phyloP scores from a whole-genome alignment of 2,329 filamentous ascomycete species.

The Penicillium paneum region DNA sequence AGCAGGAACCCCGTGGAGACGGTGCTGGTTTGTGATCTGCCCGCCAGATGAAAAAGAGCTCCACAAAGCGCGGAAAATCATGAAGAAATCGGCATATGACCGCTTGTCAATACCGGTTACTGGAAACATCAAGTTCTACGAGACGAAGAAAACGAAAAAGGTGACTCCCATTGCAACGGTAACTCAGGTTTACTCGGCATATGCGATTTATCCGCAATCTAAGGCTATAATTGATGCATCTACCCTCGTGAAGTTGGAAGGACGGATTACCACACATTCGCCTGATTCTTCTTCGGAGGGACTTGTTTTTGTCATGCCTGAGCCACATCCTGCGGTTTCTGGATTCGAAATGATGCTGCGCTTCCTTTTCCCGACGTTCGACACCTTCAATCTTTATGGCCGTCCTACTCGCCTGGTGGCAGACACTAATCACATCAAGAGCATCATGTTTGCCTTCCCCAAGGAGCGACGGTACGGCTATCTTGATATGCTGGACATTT shows the following conservation, averaged over 20 bases:
- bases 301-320: slow-evolving; percentile 97
- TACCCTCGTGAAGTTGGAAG: slow-evolving; percentile 90
- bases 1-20: slow-evolving; percentile 90
- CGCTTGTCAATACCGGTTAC: slow-evolving; percentile 68
- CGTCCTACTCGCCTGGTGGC: slow-evolving; percentile 82
- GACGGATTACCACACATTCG: slow-evolving; percentile 81
- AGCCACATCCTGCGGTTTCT: slow-evolving; percentile 82
- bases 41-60: slow-evolving; percentile 93
- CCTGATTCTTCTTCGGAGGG: slow-evolving; percentile 79
- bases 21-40: slow-evolving; percentile 93
- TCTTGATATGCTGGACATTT: slow-evolving; percentile 82
- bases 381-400: slow-evolving; percentile 88
- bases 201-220: slow-evolving; percentile 92
- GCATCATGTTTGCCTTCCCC: slow-evolving; percentile 98
- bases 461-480: slow-evolving; percentile 85
- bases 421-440: slow-evolving; percentile 79
- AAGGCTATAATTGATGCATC: slow-evolving; percentile 93
- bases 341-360: slow-evolving; percentile 95
- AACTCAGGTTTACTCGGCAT: slow-evolving; percentile 84
- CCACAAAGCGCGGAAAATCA: slow-evolving; percentile 74
- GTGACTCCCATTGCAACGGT: slow-evolving; percentile 85
- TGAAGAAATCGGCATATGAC: slow-evolving; percentile 78
- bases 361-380: slow-evolving; percentile 90
- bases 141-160: slow-evolving; percentile 91
- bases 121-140: slow-evolving; percentile 93